A percentile compares a stretch with the other conserved stretches of the same genome.
These are phyloP conservation scores for Somion occarium DNA, from an alignment of 1,284 basidiomycete genomes.

Conservation along the genomic window DNA sequence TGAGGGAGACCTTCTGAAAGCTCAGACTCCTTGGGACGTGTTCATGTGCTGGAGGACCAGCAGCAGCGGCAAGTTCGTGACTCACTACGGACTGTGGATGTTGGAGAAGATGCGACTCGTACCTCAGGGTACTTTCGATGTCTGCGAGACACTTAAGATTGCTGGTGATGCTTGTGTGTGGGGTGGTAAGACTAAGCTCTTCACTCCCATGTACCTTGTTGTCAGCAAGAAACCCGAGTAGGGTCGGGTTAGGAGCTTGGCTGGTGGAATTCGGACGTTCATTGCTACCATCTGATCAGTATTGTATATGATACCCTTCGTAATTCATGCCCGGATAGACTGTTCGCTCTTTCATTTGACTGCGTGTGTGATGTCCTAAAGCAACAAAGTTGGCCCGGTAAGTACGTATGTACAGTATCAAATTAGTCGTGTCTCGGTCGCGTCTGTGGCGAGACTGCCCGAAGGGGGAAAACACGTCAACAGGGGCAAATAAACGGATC, in stretches of 20 bases:
- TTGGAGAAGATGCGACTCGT: constrained; percentile 80
- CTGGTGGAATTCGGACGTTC: too few species aligned
- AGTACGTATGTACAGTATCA: too few species aligned
- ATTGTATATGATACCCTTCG: too few species aligned
- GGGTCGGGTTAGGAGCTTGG: too few species aligned
- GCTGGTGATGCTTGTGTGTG: constrained; percentile 79
- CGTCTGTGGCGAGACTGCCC: not conserved
- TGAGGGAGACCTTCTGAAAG: not conserved
- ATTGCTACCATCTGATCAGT: too few species aligned
- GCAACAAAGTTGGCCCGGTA: too few species aligned
- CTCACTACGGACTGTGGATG: constrained; percentile 41
- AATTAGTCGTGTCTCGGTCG: not conserved
- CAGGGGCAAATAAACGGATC: constrained; percentile 16
- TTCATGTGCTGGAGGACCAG: constrained; percentile 1
- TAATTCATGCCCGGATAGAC: too few species aligned
- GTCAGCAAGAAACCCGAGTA: constrained; percentile 58
- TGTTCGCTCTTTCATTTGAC: too few species aligned
- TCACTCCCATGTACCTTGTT: constrained; percentile 79
- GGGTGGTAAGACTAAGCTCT: constrained; percentile 84
- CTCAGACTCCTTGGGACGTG: constrained; percentile 1
- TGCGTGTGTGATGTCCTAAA: too few species aligned
- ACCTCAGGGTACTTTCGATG: constrained; percentile 91
- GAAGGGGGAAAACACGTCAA: constrained; percentile 14
- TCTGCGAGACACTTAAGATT: constrained; percentile 85
- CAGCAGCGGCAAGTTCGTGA: not conserved